phyloP scores from a whole-genome alignment of 225 moss, liverwort and hornwort genomes.

The Pseudoscleropodium purum region DNA sequence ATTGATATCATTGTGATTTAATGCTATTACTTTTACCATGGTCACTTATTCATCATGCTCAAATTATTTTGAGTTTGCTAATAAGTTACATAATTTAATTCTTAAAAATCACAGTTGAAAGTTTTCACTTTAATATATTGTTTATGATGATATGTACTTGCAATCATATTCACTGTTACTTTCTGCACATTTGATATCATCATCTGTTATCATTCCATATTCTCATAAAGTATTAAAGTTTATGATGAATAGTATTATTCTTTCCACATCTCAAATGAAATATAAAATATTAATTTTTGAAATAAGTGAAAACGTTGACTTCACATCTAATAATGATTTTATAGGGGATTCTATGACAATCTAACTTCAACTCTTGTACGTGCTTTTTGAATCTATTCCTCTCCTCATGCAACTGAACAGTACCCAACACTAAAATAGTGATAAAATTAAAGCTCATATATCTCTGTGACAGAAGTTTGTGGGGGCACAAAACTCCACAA shows the following conservation, averaged over 20 bases:
- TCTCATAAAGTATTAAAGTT: not conserved
- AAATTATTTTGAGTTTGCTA: not conserved
- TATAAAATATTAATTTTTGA: not conserved
- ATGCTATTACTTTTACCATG: no score
- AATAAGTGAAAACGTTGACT: not conserved
- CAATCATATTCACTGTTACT: not conserved
- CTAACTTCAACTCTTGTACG: not conserved
- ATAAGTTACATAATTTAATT: not conserved
- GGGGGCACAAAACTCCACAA: not conserved
- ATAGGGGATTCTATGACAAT: fast-evolving
- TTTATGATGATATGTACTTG: not conserved
- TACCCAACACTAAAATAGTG: not conserved
- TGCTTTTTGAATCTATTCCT: not conserved
- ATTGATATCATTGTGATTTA: not conserved
- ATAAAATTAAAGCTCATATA: not conserved
- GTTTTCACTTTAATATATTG: not conserved
- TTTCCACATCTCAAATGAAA: fast-evolving
- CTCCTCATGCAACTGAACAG: not conserved
- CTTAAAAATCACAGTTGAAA: fast-evolving
- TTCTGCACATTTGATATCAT: not conserved
- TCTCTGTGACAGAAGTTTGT: not conserved
- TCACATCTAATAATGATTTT: not conserved
- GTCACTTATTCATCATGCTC: fast-evolving
- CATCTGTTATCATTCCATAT: not conserved
- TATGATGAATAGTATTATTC: not conserved